Base-by-base conservation (phyloP, 148 eudicot genomes). In the Cornus controversa region DNA sequence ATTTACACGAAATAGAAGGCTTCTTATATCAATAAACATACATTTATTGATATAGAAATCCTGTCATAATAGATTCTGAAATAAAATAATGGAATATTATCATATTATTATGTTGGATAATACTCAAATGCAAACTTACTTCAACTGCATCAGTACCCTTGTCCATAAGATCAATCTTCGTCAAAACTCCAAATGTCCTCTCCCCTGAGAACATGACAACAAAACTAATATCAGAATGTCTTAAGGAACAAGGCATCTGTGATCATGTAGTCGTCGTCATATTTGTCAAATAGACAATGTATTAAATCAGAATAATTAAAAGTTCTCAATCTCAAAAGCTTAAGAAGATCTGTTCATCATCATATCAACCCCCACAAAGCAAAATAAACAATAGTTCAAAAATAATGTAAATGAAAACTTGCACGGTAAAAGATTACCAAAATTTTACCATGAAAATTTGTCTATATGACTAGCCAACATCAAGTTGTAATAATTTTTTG, bases 141-240 rank as follows among this genome's bases (percentile, higher is more conserved):
- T 90, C 94, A 31, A 90, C 91, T 54, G 94, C 94, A 84, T 89
- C 89, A 34, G 94, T 90, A 66, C 94, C 94, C 82, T 89, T 84
- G 86, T 90, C 94, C 94, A 90, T 90, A 76, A 90, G 90, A 84
- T 90, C 94, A 62, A 90, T 78, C 82, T 90, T 90, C 62, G 94
- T 90, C 82, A 90, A 79, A 71, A 90, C 94, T 42, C 94, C 94
- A 85, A 90, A 90, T 40, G 94, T 90, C 79, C 94, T 85, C 87
- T 90, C 94, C 24, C 86, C 94, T 90, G 76, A 58, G 73, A 72
- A 80, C 36, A 68, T 54, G 2, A 67, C n/a, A 47, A 45, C 28
- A 74, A 70, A 10, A 71, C 24, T 57, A 28, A 54, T 45, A 24
- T 45, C 40, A 65, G 42, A 62, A 65, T 50, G 23, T 11, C 71